A percentile compares a stretch with the other conserved stretches of the same genome.
Conservation (phyloP, 2,329 filamentous ascomycete species). For the Verticillium zaregamsianum region DNA sequence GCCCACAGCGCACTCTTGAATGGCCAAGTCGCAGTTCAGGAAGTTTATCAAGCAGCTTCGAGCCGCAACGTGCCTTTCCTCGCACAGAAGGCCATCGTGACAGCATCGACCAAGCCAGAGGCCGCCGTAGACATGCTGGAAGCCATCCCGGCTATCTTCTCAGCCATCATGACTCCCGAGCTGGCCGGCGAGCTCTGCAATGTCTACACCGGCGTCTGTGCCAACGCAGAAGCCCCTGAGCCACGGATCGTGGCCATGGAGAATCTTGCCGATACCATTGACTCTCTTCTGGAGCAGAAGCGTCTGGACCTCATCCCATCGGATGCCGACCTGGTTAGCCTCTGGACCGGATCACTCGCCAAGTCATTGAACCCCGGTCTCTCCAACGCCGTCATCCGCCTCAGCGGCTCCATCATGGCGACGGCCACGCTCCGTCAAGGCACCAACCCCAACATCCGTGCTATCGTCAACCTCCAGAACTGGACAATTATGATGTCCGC, state of each 20-base stretch:
- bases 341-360: conserved; percentile 36
- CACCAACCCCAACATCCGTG: conserved; percentile 4
- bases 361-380: conserved; percentile 42
- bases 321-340: conserved; percentile 24
- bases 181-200: conserved; percentile 28
- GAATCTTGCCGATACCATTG: conserved; percentile 42
- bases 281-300: conserved; percentile 27
- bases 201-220: conserved; percentile 39
- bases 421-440: conserved; percentile 19
- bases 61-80: not conserved
- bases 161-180: conserved; percentile 15
- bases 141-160: conserved; percentile 26
- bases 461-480: conserved; percentile 18
- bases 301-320: conserved; percentile 24
- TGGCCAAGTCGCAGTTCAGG: conserved; percentile 30
- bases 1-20: conserved; percentile 30
- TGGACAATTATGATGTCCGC: conserved; percentile 50
- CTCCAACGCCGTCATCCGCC: conserved; percentile 43
- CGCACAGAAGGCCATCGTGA: not conserved
- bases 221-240: conserved; percentile 33
- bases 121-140: conserved; percentile 34
- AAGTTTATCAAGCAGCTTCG: conserved; percentile 26
- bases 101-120: conserved; percentile 23
- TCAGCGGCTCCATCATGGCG: conserved; percentile 40
- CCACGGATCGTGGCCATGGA: conserved; percentile 42